These are phyloP conservation scores for Lycium ferocissimum DNA, from an alignment of 257 asterid genomes.

Conservation along the genomic window DNA sequence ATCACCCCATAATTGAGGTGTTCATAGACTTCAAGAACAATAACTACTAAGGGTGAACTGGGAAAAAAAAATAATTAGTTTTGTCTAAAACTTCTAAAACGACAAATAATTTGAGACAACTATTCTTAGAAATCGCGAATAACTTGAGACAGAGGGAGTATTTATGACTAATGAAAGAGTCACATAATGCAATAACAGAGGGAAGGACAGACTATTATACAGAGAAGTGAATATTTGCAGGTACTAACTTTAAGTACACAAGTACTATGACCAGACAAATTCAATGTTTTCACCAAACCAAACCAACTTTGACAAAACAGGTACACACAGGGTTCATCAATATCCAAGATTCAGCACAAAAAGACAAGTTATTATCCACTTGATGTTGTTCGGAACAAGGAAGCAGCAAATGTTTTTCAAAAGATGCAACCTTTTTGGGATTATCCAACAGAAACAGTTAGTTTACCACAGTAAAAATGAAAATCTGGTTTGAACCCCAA, in stretches of 20 bases:
- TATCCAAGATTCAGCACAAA: not conserved
- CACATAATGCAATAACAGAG: not conserved
- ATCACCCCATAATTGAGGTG: no score
- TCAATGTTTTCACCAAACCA: conserved; percentile 15
- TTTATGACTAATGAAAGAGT: not conserved
- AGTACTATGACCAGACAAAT: not conserved
- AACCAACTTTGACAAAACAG: not conserved
- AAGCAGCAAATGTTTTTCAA: not conserved
- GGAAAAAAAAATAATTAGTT: no score
- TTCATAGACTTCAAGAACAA: no score
- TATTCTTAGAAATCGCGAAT: no score
- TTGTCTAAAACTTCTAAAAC: no score
- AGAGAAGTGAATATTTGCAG: not conserved
- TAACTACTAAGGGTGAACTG: no score
- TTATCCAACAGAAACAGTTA: conserved; percentile 10
- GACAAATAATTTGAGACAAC: no score
- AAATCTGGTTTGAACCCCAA: not conserved
- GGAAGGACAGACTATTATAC: not conserved
- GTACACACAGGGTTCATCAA: not conserved
- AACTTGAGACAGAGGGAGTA: not conserved
- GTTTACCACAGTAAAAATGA: not conserved
- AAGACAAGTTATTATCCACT: not conserved
- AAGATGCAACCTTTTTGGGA: conserved; percentile 8
- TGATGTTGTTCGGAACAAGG: not conserved
- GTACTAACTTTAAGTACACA: not conserved